phyloP scores from a whole-genome alignment of 2,329 filamentous ascomycete genomes.

The Cryoendolithus antarcticus region DNA sequence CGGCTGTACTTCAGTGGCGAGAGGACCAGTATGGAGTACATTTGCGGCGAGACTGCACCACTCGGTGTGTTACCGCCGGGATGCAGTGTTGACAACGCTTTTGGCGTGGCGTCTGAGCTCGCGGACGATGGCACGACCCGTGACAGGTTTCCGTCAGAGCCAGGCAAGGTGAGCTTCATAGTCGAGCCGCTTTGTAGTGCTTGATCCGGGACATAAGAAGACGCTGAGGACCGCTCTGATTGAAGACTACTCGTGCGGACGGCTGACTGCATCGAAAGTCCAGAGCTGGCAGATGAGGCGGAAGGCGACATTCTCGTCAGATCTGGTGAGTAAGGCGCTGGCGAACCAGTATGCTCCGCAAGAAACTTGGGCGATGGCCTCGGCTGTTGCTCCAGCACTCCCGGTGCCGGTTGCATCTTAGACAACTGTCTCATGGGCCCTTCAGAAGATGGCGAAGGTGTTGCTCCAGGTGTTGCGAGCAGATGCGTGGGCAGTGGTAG shows the following conservation, averaged over 20 bases:
- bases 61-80: too few species aligned
- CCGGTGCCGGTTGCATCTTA: constrained; percentile 9
- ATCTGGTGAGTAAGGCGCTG: constrained; percentile 18
- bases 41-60: constrained; percentile 38
- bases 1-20: constrained; percentile 79
- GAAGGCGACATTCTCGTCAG: constrained; percentile 35
- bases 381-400: constrained; percentile 5
- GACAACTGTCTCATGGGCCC: constrained; percentile 1
- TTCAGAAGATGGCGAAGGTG: constrained; percentile 1
- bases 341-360: constrained; percentile 23
- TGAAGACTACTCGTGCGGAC: constrained; percentile 39
- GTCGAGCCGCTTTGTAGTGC: constrained; percentile 23
- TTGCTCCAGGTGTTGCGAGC: constrained; percentile 13
- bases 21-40: constrained; percentile 83
- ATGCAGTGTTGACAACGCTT: too few species aligned
- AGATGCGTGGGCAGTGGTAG: constrained; percentile 12
- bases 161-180: constrained; percentile 54
- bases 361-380: constrained; percentile 13
- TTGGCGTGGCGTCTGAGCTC: too few species aligned
- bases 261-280: constrained; percentile 45
- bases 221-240: constrained; percentile 56
- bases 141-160: too few species aligned
- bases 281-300: constrained; percentile 57
- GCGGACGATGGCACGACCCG: too few species aligned
- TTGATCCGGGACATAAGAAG: constrained; percentile 47